Conservation (phyloP, 768 basidiomycete genomes). For the Rhizopogon vesiculosus region DNA sequence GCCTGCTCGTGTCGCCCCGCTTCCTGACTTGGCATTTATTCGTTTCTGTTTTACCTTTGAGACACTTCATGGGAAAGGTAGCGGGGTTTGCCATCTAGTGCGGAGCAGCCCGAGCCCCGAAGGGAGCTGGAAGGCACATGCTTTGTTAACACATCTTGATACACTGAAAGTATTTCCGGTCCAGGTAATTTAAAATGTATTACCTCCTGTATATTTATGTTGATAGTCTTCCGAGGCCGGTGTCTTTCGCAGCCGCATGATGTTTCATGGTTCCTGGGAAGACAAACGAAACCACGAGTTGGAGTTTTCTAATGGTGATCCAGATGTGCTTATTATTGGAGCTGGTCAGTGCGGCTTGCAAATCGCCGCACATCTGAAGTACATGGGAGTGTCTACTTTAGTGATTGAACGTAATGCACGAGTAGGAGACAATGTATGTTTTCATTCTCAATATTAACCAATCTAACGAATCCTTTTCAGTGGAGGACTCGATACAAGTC, state of each 20-base stretch:
- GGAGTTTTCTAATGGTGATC: conserved; percentile 42
- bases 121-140: conserved; percentile 53
- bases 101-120: conserved; percentile 26
- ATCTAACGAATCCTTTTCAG: conserved; percentile 8
- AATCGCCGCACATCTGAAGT: conserved; percentile 56
- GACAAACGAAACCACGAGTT: conserved; percentile 34
- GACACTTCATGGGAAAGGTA: conserved; percentile 39
- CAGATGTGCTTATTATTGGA: conserved; percentile 58
- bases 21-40: conserved; percentile 54
- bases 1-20: conserved; percentile 33
- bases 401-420: conserved; percentile 47
- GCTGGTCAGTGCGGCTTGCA: conserved; percentile 65
- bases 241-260: conserved; percentile 31
- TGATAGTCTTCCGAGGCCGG: conserved; percentile 22
- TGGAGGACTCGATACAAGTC: conserved; percentile 57
- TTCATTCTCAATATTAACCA: background rate
- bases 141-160: conserved; percentile 55
- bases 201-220: background rate
- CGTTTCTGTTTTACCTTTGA: conserved; percentile 55
- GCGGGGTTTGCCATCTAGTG: conserved; percentile 52
- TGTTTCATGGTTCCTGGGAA: conserved; percentile 49
- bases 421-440: conserved; percentile 41
- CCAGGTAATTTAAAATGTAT: conserved; percentile 17
- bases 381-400: conserved; percentile 47
- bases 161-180: conserved; percentile 50